Evolutionary conservation across 2,329 filamentous ascomycete genomes (phyloP).

Genomic region (Exophiala bonariae): DNA sequence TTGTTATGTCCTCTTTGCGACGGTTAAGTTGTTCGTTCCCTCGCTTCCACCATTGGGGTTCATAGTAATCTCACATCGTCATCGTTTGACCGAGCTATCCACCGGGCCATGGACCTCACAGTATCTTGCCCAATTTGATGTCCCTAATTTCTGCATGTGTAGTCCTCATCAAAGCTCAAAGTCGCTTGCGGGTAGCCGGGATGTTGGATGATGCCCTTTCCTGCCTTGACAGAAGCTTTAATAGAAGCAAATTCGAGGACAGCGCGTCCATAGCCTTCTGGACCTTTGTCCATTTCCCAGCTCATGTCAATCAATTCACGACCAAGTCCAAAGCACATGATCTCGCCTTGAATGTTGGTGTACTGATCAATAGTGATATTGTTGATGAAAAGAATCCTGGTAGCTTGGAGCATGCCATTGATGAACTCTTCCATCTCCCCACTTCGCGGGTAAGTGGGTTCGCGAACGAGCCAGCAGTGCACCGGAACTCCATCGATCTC

Average conservation of each 20-base stretch:
- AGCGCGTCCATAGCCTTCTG: no score
- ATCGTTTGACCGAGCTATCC: no score
- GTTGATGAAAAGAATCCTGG: constrained; percentile 25
- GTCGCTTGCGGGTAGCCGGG: constrained; percentile 6
- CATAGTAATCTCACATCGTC: no score
- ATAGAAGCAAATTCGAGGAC: constrained; percentile 27
- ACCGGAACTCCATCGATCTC: constrained; percentile 19
- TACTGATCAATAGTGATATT: constrained; percentile 11
- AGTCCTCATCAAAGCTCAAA: constrained; percentile 16
- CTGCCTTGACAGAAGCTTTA: constrained; percentile 21
- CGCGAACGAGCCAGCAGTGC: constrained; percentile 24
- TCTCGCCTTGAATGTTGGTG: constrained; percentile 10
- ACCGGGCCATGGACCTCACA: no score
- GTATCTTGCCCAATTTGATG: no score
- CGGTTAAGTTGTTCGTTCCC: no score
- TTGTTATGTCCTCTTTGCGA: no score
- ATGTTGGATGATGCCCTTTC: neutral
- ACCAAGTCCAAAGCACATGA: constrained; percentile 8
- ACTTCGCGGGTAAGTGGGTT: constrained; percentile 27
- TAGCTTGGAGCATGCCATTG: constrained; percentile 12
- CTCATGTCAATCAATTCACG: constrained; percentile 20
- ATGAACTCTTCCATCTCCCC: constrained; percentile 21
- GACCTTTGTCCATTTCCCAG: constrained; percentile 17
- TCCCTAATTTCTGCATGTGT: neutral
- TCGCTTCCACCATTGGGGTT: no score